Conservation (phyloP, 2,329 filamentous ascomycete genomes). For the Cercospora sesami region DNA sequence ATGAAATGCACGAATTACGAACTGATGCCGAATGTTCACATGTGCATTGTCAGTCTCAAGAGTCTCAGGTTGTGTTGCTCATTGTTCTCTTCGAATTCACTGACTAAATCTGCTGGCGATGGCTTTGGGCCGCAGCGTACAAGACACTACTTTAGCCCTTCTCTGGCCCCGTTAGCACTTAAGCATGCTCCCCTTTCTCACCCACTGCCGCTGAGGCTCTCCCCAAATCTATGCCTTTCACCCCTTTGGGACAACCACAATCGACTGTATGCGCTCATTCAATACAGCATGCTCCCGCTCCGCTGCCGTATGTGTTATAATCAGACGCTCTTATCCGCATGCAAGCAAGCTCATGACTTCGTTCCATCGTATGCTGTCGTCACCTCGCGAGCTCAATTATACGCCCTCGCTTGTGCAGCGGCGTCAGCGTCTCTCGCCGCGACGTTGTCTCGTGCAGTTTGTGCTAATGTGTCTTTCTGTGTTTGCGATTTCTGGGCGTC, state of each 20-base stretch:
- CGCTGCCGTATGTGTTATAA: neutral
- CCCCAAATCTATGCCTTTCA: neutral
- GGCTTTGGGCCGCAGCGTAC: neutral
- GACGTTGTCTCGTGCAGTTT: conserved; percentile 66
- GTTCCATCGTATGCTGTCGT: neutral
- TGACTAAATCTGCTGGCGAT: too few relatives aligned
- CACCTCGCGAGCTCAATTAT: conserved; percentile 29
- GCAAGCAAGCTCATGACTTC: conserved; percentile 3
- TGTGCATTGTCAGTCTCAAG: neutral
- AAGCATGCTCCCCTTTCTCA: neutral
- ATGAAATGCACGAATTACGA: neutral
- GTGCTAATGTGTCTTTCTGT: conserved; percentile 64
- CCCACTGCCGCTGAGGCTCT: neutral
- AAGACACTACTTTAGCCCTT: neutral
- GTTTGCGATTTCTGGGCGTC: conserved; percentile 75
- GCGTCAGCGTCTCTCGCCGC: conserved; percentile 68
- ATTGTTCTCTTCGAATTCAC: too few relatives aligned
- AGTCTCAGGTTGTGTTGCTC: neutral
- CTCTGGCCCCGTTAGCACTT: too few relatives aligned
- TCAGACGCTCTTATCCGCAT: neutral
- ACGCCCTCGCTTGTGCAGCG: conserved; percentile 57
- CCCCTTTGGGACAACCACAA: neutral
- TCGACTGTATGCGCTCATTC: neutral
- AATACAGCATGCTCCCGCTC: neutral
- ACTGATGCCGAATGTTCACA: neutral